Conservation (phyloP, 495 filamentous ascomycete species). For the Symbiotaphrina buchneri region DNA sequence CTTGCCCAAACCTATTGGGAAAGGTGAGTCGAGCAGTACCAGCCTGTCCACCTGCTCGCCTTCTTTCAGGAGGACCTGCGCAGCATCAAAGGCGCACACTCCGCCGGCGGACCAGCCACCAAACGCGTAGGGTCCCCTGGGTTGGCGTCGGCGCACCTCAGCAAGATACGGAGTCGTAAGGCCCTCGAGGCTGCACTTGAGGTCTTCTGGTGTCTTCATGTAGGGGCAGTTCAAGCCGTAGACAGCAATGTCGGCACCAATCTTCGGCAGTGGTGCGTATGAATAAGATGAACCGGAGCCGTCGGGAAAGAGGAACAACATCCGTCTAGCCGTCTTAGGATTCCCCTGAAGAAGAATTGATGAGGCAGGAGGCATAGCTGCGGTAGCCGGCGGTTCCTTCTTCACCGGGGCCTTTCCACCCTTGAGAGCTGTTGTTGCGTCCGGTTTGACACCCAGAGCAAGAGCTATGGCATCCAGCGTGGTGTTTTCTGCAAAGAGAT, state of each 20-base stretch:
- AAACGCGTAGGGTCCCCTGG: slow-evolving; percentile 41
- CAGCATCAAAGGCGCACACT: slow-evolving; percentile 17
- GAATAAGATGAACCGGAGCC: slow-evolving; percentile 48
- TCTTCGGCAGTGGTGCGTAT: slow-evolving; percentile 28
- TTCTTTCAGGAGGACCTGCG: slow-evolving; percentile 10
- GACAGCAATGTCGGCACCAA: slow-evolving; percentile 20
- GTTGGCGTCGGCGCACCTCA: slow-evolving; percentile 40
- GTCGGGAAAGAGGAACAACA: slow-evolving; percentile 56
- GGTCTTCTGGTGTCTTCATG: slow-evolving; percentile 29
- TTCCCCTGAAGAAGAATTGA: slow-evolving; percentile 29
- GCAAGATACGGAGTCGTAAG: slow-evolving; percentile 30
- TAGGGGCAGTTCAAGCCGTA: slow-evolving; percentile 45
- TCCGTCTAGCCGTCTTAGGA: slow-evolving; percentile 31
- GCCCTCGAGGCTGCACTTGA: slow-evolving; percentile 28
- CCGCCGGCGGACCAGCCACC: slow-evolving; percentile 33
- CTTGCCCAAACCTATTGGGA: slow-evolving; percentile 10
- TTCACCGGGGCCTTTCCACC: not conserved
- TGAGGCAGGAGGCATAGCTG: slow-evolving; percentile 19
- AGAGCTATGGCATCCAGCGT: slow-evolving; percentile 10
- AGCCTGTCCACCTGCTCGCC: slow-evolving; percentile 14
- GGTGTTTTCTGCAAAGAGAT: slow-evolving; percentile 18
- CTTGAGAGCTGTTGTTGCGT: not conserved
- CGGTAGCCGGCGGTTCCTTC: slow-evolving; percentile 2
- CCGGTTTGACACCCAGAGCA: not conserved
- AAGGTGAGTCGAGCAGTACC: slow-evolving; percentile 16